phyloP scores from a whole-genome alignment of 2,329 filamentous ascomycete species.

The Talaromyces sp. region DNA sequence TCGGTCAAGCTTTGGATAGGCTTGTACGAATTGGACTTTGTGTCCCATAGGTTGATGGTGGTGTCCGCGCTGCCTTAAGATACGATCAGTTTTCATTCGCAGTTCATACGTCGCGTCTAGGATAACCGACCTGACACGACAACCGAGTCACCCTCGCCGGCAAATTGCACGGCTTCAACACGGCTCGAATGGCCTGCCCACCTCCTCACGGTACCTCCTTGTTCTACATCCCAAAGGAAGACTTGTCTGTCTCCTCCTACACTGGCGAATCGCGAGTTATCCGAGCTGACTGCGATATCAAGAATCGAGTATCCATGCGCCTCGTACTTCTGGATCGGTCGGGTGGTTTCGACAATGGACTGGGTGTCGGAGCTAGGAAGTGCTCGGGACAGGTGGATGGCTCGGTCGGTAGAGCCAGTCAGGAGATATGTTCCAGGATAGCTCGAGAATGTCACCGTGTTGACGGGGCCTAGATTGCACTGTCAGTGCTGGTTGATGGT shows the following conservation, averaged over 20 bases:
- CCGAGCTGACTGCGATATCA: conserved; percentile 67
- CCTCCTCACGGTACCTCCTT: conserved; percentile 71
- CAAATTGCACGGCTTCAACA: conserved; percentile 77
- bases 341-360: conserved; percentile 35
- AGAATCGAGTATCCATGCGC: conserved; percentile 93
- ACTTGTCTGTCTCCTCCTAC: conserved; percentile 85
- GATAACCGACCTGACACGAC: conserved; percentile 60
- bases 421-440: conserved; percentile 75
- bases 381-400: conserved; percentile 79
- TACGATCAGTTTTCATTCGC: neutral
- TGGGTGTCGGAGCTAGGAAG: conserved; percentile 40
- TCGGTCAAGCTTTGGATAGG: conserved; percentile 45
- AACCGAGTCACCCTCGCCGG: conserved; percentile 70
- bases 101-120: neutral
- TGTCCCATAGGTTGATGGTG: conserved; percentile 45
- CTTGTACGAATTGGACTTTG: conserved; percentile 41
- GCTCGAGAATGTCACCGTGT: conserved; percentile 70
- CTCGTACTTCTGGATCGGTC: conserved; percentile 80
- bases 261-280: conserved; percentile 85
- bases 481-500: neutral
- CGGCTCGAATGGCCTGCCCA: conserved; percentile 70
- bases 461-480: conserved; percentile 60
- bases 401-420: conserved; percentile 80
- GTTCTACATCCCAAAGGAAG: conserved; percentile 91
- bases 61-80: conserved; percentile 45